phyloP scores from a whole-genome alignment of 73 alveolate genomes.

The Tetrahymena malaccensis region DNA sequence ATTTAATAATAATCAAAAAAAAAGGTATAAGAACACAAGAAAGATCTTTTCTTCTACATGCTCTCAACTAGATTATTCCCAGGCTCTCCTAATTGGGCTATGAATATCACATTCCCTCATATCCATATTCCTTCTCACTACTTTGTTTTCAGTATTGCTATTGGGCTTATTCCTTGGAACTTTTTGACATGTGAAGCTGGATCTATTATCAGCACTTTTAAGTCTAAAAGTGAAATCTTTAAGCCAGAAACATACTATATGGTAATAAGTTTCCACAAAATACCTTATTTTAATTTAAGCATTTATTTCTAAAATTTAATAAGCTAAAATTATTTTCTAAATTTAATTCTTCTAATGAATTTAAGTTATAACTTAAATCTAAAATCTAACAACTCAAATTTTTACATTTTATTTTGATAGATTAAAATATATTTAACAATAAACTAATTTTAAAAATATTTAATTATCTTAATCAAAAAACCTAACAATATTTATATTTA shows the following conservation, averaged over 20 bases:
- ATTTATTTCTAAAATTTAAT: conserved; percentile 30
- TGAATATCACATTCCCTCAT: conserved; percentile 63
- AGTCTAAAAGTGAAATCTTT: conserved; percentile 44
- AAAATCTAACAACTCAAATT: too few species aligned
- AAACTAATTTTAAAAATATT: neutral
- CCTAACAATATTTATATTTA: too few species aligned
- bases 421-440: too few species aligned
- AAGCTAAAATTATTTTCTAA: too few species aligned
- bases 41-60: conserved; percentile 47
- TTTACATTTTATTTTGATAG: too few species aligned
- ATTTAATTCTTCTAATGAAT: too few species aligned
- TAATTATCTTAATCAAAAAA: neutral
- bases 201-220: conserved; percentile 26
- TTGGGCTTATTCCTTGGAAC: conserved; percentile 68
- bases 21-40: conserved; percentile 42
- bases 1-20: neutral
- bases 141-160: conserved; percentile 35
- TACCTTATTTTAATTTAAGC: neutral
- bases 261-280: neutral
- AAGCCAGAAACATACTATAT: conserved; percentile 43
- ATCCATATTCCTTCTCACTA: conserved; percentile 17
- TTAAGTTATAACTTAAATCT: too few species aligned
- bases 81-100: conserved; percentile 64
- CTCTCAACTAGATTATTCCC: conserved; percentile 59
- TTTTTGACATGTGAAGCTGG: conserved; percentile 57